Conservation (phyloP, 768 basidiomycete genomes). For the Mrakia gelida region DNA sequence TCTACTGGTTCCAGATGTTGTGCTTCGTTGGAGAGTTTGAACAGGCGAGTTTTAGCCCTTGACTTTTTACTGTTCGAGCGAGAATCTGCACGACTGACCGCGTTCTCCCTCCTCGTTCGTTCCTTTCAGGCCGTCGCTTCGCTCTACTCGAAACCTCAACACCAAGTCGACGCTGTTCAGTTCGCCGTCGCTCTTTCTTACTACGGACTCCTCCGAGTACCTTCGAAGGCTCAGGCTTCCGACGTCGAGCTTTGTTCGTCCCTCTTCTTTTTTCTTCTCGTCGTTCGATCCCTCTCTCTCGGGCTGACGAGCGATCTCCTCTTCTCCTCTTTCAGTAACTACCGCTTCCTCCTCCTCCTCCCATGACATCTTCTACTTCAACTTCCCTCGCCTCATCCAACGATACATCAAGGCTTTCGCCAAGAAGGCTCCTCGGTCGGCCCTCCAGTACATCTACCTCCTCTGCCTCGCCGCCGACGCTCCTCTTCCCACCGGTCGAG, state of each 20-base stretch:
- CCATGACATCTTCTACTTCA: constrained; percentile 48
- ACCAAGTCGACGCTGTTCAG: constrained; percentile 90
- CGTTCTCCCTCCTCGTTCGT: neutral
- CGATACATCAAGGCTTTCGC: constrained; percentile 90
- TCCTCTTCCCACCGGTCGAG: constrained; percentile 64
- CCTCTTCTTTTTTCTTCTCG: neutral
- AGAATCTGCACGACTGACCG: neutral
- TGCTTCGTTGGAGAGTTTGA: constrained; percentile 94
- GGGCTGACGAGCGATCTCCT: constrained; percentile 5
- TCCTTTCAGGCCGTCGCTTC: constrained; percentile 72
- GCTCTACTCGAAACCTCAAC: constrained; percentile 77
- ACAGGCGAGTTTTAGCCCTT: constrained; percentile 53
- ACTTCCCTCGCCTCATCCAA: constrained; percentile 79
- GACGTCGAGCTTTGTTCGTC: constrained; percentile 75
- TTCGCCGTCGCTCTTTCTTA: constrained; percentile 86
- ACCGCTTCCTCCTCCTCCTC: constrained; percentile 13
- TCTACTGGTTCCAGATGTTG: constrained; percentile 57
- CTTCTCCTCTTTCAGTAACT: constrained; percentile 24
- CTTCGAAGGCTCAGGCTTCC: constrained; percentile 72
- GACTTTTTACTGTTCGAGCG: too few species aligned
- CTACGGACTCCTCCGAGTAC: constrained; percentile 82
- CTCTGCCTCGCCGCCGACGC: constrained; percentile 74
- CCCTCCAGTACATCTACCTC: constrained; percentile 89
- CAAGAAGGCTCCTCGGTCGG: constrained; percentile 87
- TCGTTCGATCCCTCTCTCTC: neutral